A percentile compares a stretch with the other conserved stretches of the same genome.
Conservation (phyloP, 1,284 basidiomycete genomes). For the Moniliella sp. region DNA sequence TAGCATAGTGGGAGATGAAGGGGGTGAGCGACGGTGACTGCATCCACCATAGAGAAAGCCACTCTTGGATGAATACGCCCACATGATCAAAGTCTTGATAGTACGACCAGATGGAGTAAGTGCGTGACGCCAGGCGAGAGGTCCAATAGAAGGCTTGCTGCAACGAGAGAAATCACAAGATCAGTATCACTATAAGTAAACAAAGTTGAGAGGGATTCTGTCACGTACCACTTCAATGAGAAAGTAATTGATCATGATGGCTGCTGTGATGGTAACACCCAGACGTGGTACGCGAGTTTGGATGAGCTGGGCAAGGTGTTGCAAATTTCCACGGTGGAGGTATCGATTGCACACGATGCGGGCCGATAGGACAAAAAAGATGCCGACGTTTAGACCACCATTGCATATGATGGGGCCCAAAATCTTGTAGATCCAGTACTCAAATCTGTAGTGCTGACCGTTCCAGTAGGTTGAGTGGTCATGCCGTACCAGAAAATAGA, state of each 20-base stretch:
- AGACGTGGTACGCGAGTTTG: constrained; percentile 20
- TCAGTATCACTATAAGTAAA: too few species aligned
- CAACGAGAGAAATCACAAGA: too few species aligned
- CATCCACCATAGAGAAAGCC: constrained; percentile 20
- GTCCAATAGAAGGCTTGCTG: constrained; percentile 20
- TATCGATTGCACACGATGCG: constrained; percentile 20
- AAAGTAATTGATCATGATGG: constrained; percentile 19
- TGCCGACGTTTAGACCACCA: constrained; percentile 17
- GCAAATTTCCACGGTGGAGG: constrained; percentile 14
- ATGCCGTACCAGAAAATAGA: constrained; percentile 20
- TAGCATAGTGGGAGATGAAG: constrained; percentile 17
- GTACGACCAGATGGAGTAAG: constrained; percentile 24
- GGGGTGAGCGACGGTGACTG: constrained; percentile 12
- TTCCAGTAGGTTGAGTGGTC: constrained; percentile 4
- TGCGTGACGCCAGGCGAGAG: constrained; percentile 15
- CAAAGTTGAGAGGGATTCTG: too few species aligned
- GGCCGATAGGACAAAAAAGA: constrained; percentile 22
- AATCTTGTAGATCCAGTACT: constrained; percentile 16
- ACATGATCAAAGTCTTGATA: constrained; percentile 20
- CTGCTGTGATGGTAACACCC: constrained; percentile 13
- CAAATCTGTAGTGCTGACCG: constrained; percentile 12
- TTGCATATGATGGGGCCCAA: constrained; percentile 17
- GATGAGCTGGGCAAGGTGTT: constrained; percentile 14
- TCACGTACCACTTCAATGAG: constrained; percentile 22
- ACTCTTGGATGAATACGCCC: constrained; percentile 15